Evolutionary conservation across 345 rosid species (phyloP).

Genomic region (Populus deltoides): DNA sequence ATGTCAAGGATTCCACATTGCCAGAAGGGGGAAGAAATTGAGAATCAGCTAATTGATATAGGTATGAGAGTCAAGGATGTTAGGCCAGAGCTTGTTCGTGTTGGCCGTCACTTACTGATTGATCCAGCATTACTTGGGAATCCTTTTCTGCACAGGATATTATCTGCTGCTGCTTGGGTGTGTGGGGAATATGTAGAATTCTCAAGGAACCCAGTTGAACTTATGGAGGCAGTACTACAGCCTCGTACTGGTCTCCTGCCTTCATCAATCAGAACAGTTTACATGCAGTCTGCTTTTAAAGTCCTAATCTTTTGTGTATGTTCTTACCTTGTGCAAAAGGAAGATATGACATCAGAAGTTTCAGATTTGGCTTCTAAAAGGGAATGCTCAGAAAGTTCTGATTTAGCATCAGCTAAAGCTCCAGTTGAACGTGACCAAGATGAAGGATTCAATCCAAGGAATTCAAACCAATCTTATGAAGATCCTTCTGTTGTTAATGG

Average conservation of each 20-base stretch:
- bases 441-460: slow-evolving; percentile 31
- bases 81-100: slow-evolving; percentile 69
- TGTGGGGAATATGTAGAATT: slow-evolving; percentile 84
- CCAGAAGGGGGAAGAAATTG: slow-evolving; percentile 80
- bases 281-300: slow-evolving; percentile 73
- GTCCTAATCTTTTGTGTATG: slow-evolving; percentile 51
- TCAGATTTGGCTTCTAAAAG: slow-evolving; percentile 22
- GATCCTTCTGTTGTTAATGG: slow-evolving; percentile 31
- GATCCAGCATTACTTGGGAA: slow-evolving; percentile 98
- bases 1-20: slow-evolving; percentile 83
- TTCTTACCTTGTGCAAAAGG: slow-evolving; percentile 39
- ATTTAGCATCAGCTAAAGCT: slow-evolving; percentile 16
- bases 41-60: slow-evolving; percentile 79
- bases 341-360: slow-evolving; percentile 21
- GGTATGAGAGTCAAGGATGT: slow-evolving; percentile 89
- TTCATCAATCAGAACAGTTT: slow-evolving; percentile 56
- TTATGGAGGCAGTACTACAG: slow-evolving; percentile 76
- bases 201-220: slow-evolving; percentile 61
- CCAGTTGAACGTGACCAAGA: slow-evolving; percentile 16
- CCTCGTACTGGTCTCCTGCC: slow-evolving; percentile 86
- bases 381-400: slow-evolving; percentile 22
- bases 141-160: slow-evolving; percentile 62
- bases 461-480: slow-evolving; percentile 30
- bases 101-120: slow-evolving; percentile 69
- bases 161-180: slow-evolving; percentile 94